Conservation (phyloP, 176 grass and related monocot species). For the Oryza nivara region DNA sequence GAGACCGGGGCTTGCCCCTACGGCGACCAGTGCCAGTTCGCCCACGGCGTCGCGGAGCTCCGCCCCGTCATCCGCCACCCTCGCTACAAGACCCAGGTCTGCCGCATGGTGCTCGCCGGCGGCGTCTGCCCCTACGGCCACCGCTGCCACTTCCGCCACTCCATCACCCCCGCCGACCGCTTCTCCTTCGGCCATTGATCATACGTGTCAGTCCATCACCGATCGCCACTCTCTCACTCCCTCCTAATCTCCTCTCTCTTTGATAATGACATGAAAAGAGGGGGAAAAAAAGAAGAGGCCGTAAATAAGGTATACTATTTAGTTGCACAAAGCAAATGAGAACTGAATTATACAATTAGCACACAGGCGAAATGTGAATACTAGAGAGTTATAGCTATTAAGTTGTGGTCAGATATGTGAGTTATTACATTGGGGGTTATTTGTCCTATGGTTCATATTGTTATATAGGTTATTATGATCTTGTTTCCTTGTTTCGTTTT, state of each 20-base stretch:
- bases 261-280: constrained; percentile 5
- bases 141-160: constrained; percentile 97
- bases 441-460: neutral
- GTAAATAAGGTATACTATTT: constrained; percentile 29
- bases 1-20: constrained; percentile 79
- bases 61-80: constrained; percentile 94
- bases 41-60: constrained; percentile 90
- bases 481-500: constrained; percentile 10
- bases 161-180: constrained; percentile 64
- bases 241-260: constrained; percentile 39
- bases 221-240: constrained; percentile 45
- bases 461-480: constrained; percentile 19
- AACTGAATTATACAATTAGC: constrained; percentile 28
- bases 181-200: constrained; percentile 43
- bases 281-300: neutral
- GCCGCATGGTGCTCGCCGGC: constrained; percentile 85
- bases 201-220: constrained; percentile 36
- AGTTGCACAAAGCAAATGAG: constrained; percentile 22
- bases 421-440: constrained; percentile 31
- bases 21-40: constrained; percentile 88
- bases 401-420: constrained; percentile 20
- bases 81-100: constrained; percentile 92
- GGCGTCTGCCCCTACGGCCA: constrained; percentile 89
- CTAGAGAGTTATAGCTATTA: constrained; percentile 30
- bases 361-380: constrained; percentile 55